Evolutionary conservation across 2,329 filamentous ascomycete species (phyloP), one percentile per base, ranked within the genome.

Genomic region (Aspergillus pseudotamarii): DNA sequence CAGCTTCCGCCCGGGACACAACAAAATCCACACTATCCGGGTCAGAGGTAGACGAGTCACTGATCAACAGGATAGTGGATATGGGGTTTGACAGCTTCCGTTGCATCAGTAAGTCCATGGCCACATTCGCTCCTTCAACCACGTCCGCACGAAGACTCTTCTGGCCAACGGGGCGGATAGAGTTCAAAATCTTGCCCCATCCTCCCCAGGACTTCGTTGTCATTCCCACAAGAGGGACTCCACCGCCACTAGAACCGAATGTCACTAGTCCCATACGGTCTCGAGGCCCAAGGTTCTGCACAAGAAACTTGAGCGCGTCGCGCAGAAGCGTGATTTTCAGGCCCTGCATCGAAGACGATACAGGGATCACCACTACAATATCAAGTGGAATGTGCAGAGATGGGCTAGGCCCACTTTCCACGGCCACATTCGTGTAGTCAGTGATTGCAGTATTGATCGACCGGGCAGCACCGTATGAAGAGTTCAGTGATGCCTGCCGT

Each of bases 311-410:
- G 41, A 99, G 84, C 0, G 94, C 91, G 78, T 99, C 95, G 48
- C 93, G 89, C 16, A 99, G 88, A 1, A 99, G 84, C 65, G 94
- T 96, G 74, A 98, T 97, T 81, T 99, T 99, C 64, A 99, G 87
- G n/a, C 95, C 95, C 78, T 98, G 95, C 94, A 98, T 99, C 0
- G 95, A 98, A 1, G 94, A 96, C 0, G 95, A 98, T 6, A 99
- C 93, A 0, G 95, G 95, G 38, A 99, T 94, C 26, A 99, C 95
- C 0, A 98, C 93, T 0, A 99, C 94, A 34, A 99, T 89, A 74
- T 99, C 95, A 59, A 98, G 88, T 1, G 95, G 94, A 19, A 98
- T 92, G 75, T 99, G 95, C 34, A 96, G 79, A 0, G 76, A 97
- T 91, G 55, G 94, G 77, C 6, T 89, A 86, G 23, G 81, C 54